Percentiles rank a stretch among this genome's conserved stretches.
phyloP scores from a whole-genome alignment of 108 stramenopile genomes.

The Pseudonitzschia delicatissima region DNA sequence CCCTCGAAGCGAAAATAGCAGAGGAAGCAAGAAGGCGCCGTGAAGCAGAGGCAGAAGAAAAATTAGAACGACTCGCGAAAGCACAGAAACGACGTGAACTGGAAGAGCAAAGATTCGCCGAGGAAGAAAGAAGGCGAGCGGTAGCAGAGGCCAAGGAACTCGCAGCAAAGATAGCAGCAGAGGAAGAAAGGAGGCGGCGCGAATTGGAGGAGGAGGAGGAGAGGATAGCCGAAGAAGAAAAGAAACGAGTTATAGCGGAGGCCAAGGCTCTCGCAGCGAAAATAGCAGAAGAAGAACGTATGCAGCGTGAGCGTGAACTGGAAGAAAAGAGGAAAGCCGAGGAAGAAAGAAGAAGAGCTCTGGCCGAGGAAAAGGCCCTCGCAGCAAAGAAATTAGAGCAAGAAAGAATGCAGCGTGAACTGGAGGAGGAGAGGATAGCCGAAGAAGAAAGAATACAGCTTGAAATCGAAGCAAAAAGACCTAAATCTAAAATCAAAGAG shows the following conservation, averaged over 20 bases:
- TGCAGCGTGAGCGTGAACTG: slow-evolving; percentile 8
- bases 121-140: slow-evolving; percentile 1
- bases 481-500: background rate
- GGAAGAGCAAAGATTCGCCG: background rate
- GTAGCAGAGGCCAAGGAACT: slow-evolving; percentile 3
- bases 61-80: too few relatives aligned
- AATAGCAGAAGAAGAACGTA: background rate
- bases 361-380: too few relatives aligned
- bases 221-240: too few relatives aligned
- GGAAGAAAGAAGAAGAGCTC: too few relatives aligned
- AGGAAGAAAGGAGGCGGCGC: too few relatives aligned
- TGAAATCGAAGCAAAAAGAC: background rate
- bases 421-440: background rate
- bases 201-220: too few relatives aligned
- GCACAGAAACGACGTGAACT: too few relatives aligned
- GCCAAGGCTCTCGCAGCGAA: too few relatives aligned
- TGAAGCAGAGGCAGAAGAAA: background rate
- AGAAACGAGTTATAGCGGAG: background rate
- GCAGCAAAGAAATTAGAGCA: background rate
- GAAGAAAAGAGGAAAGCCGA: background rate
- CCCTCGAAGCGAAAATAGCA: background rate
- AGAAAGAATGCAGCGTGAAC: background rate
- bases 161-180: background rate
- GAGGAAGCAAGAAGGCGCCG: background rate
- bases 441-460: background rate